Conservation (phyloP, 768 basidiomycete species). For the Phaffia tasmanica region DNA sequence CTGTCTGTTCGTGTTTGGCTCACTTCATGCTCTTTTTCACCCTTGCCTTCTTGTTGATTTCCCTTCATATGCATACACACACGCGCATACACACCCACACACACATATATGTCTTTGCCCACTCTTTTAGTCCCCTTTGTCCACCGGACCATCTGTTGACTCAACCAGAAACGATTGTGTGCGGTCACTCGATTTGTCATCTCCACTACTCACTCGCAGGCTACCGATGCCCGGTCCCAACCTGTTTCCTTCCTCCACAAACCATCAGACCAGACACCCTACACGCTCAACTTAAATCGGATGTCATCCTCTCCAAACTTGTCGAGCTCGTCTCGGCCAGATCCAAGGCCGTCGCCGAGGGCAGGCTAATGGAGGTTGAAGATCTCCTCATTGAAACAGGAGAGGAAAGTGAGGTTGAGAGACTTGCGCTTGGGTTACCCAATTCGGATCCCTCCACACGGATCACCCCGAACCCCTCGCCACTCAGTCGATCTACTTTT, state of each 20-base stretch:
- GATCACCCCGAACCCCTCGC: no score
- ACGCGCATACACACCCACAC: no score
- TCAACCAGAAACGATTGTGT: conserved; percentile 53
- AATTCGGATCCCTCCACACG: conserved; percentile 33
- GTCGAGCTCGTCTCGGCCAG: conserved; percentile 11
- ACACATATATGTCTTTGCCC: no score
- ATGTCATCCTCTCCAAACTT: conserved; percentile 25
- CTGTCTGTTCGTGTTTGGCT: neutral
- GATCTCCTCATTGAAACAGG: neutral
- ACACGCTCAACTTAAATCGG: no score
- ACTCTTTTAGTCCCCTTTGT: conserved; percentile 31
- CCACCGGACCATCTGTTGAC: conserved; percentile 36
- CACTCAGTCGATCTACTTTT: no score
- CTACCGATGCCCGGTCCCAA: conserved; percentile 39
- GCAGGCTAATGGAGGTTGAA: neutral
- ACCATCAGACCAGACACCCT: conserved; percentile 4
- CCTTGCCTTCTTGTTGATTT: neutral
- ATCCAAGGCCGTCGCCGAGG: conserved; percentile 28
- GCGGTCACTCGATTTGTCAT: conserved; percentile 67
- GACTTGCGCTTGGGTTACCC: neutral
- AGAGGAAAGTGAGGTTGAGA: neutral
- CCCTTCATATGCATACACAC: neutral
- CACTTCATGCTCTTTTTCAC: neutral
- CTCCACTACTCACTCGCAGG: conserved; percentile 21
- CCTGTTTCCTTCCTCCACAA: conserved; percentile 33